These are phyloP conservation scores for Limonium bicolor DNA, from an alignment of 148 eudicot genomes.

Conservation along the genomic window DNA sequence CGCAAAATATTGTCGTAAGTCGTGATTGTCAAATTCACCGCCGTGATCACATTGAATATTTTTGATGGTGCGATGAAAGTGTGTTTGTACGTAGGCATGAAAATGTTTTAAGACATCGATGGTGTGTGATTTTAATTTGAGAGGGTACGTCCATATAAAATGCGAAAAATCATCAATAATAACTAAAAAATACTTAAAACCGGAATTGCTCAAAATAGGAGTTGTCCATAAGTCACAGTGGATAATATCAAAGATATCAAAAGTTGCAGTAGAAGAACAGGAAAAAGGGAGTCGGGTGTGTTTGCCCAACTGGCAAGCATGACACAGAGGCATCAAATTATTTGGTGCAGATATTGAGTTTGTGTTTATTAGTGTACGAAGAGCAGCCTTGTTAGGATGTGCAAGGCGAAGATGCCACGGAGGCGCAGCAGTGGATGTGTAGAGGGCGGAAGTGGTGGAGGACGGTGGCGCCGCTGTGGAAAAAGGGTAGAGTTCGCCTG, in stretches of 20 bases:
- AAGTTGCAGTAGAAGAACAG: background rate
- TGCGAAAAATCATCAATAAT: background rate
- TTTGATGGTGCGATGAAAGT: too few species aligned
- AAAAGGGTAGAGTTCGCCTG: background rate
- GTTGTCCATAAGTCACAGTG: background rate
- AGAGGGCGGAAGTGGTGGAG: background rate
- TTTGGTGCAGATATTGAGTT: background rate
- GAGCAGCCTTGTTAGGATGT: background rate
- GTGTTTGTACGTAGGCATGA: background rate
- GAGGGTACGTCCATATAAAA: background rate
- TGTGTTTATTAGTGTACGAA: background rate
- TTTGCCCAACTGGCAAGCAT: background rate
- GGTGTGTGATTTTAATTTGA: background rate
- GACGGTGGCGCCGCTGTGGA: too few species aligned
- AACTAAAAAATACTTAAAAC: background rate
- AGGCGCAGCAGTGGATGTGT: background rate
- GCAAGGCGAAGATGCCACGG: background rate
- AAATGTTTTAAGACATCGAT: background rate
- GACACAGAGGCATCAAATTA: background rate
- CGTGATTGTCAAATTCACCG: too few species aligned
- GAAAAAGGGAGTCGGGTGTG: background rate
- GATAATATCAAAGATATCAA: background rate
- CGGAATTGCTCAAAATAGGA: background rate
- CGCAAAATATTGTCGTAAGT: too few species aligned
- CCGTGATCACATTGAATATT: too few species aligned